Evolutionary conservation across 768 basidiomycete species (phyloP), one percentile per base, ranked within the genome.

Genomic region (Podaxis sp.): DNA sequence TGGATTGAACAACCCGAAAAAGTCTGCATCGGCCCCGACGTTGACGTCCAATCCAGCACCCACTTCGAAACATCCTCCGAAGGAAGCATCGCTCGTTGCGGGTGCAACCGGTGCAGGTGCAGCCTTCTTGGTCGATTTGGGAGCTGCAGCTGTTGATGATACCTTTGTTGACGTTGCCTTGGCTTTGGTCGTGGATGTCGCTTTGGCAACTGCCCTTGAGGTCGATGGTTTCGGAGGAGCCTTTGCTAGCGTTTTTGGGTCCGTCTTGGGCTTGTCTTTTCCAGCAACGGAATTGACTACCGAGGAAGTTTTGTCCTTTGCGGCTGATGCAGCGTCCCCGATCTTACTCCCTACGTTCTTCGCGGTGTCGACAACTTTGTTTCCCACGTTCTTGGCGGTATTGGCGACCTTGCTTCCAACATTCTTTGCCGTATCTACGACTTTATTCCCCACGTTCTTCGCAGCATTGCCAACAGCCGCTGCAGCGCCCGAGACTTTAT

Each of bases 1-100:
- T 13, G 65, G 63, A 58, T 77, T 70, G 69, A 81, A 80, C 1
- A 82, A 60, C 4, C 72, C 72, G 62, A 80, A 80, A 69, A 82
- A 79, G 30, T 67, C 62, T 4, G 71, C 78, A 41, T 74, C 67
- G 3, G 79, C 81, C 2, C 78, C 78, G 20, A 75, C 77, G 62
- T 76, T 78, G 38, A 79, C 76, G 50, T 71, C 70, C 30, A 82
- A 58, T 0, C 66, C 75, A 0, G 75, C 71, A 28, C 66, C 68
- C 44, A 78, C 65, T n/a, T 74, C 72, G 44, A 79, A 65, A 69
- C 80, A 80, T 0, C 78, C 79, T 13, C 64, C 64, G 44, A 63
- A 64, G 5, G 30, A 49, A 2, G 38, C 63, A 20, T 30, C 59
- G 6, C 5, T 22, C 17, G 12, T 50, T 38, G 37, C 5, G 28